Base-by-base conservation (phyloP, 129 eudicot species). In the Mikania micrantha region DNA sequence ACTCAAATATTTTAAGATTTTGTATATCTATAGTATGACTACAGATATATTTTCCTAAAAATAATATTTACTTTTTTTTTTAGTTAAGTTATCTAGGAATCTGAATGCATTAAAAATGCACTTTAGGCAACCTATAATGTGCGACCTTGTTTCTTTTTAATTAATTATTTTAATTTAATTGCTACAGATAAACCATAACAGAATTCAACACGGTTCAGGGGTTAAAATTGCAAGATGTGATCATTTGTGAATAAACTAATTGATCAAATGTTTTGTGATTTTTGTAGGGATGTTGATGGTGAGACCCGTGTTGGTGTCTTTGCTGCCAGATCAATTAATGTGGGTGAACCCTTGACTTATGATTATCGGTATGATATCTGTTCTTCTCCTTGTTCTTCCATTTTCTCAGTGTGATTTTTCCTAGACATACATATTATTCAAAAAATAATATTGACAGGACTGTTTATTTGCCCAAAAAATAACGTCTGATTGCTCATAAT, bases 251-350 rank as follows among this genome's bases (percentile, higher is more conserved):
- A 21, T 7, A 52, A 56, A 36, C 4, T 56, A 56, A 12, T 11
- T 27, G 10, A 25, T 25, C 28, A 5, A 27, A 27, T 25, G 1
- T 4, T 9, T 27, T 29, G 63, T n/a, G 15, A 20, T 19, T 20
- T 73, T 28, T 36, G 49, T 35, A 92, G 98, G 98, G 87, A 88
- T 71, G 91, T 88, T 36, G 96, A 88, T 62, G 95, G 96, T 63
- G 96, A 92, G 83, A 82, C 77, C 6, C 96, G 98, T 28, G 88
- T 92, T 45, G 98, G 98, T 25, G 91, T 92, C 25, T 92, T 92
- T 75, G 95, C 98, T 69, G 83, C 91, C 60, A 73, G 82, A 60
- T 69, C 86, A 35, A 92, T 92, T 29, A 41, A 88, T 74, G 85
- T 72, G 15, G 98, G 98, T 60, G 96, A 92, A 68, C 86, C 96